phyloP scores from a whole-genome alignment of 352 stramenopile genomes.

The Globisporangium camurandrum region DNA sequence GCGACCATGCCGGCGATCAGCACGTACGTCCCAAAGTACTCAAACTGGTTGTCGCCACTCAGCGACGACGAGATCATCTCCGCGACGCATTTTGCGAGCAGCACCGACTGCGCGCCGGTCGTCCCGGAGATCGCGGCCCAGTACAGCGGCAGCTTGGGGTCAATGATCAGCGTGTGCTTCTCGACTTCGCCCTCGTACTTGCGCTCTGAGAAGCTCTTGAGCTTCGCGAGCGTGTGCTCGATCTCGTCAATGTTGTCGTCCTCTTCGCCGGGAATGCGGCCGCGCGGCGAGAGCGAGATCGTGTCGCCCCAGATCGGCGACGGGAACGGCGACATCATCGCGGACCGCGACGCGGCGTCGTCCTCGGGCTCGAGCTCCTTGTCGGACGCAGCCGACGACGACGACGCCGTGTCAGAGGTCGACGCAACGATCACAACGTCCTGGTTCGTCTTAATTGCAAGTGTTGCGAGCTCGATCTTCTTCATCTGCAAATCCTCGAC shows the following conservation, averaged over 20 bases:
- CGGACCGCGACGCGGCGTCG: constrained; percentile 25
- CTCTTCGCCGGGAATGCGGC: constrained; percentile 33
- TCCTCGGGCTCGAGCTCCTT: constrained; percentile 16
- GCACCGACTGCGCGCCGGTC: constrained; percentile 73
- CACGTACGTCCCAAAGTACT: constrained; percentile 81
- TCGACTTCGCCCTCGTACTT: constrained; percentile 67
- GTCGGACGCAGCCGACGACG: neutral
- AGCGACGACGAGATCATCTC: constrained; percentile 80
- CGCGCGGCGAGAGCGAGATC: constrained; percentile 31
- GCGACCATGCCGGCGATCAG: constrained; percentile 64
- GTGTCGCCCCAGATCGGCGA: constrained; percentile 57
- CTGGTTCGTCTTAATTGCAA: constrained; percentile 14
- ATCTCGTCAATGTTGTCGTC: constrained; percentile 56
- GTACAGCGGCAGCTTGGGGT: constrained; percentile 81
- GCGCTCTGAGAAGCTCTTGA: constrained; percentile 32
- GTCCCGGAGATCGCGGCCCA: constrained; percentile 83
- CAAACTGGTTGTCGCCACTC: constrained; percentile 81
- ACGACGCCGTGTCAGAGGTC: no score
- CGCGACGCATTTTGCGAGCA: constrained; percentile 79
- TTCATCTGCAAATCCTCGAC: constrained; percentile 54
- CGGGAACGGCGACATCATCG: constrained; percentile 78
- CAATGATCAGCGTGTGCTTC: constrained; percentile 81
- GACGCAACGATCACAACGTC: neutral
- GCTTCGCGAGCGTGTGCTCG: constrained; percentile 25
- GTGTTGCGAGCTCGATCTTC: constrained; percentile 33